Base-by-base conservation (phyloP, 2,329 filamentous ascomycete genomes). In the Pseudocercospora cruenta region DNA sequence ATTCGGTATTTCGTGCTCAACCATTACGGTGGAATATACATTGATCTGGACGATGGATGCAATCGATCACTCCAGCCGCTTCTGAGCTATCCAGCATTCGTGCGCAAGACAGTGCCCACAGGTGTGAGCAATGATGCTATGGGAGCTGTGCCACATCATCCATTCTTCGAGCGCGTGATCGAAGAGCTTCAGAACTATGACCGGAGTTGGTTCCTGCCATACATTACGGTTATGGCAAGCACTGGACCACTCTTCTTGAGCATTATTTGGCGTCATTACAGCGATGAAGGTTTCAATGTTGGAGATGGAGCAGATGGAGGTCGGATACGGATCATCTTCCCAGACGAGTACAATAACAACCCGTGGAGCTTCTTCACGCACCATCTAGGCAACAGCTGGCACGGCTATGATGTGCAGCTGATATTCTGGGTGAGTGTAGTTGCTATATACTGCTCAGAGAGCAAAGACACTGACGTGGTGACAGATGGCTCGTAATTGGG, bases 91-190 rank as follows among this genome's bases (percentile, higher is more conserved):
- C 87, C 87, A 19, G 88, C 90, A 49, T 92, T 88, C 86, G 83
- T 91, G 14, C 87, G 90, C 70, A 87, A 88, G 69, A 94, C 91
- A 0, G 81, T 85, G 2, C 91, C 91, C 1, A 94, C 91, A 0
- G 91, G 91, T 68, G 91, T 94, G 71, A 91, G 89, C 70, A 94
- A 94, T 81, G 91, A 94, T 74, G 89, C 89, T 47, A 93, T 94
- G 90, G 90, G 90, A 58, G 81, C 90, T 16, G 84, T 91, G 0
- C 87, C 89, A 0, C 84, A 88, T 67, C 91, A 94, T 72, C 90
- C 90, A 0, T 92, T 92, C 81, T 93, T 93, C 82, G 82, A 88
- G 59, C 83, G 84, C 58, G 88, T 90, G 45, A 90, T 92, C 72
- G 85, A 90, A 68, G 83, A 85, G 12, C 81, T 94, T n/a, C 84